Evolutionary conservation across 73 alveolate genomes (phyloP), one percentile per base, ranked within the genome.

Genomic region (Diophrys appendiculata): DNA sequence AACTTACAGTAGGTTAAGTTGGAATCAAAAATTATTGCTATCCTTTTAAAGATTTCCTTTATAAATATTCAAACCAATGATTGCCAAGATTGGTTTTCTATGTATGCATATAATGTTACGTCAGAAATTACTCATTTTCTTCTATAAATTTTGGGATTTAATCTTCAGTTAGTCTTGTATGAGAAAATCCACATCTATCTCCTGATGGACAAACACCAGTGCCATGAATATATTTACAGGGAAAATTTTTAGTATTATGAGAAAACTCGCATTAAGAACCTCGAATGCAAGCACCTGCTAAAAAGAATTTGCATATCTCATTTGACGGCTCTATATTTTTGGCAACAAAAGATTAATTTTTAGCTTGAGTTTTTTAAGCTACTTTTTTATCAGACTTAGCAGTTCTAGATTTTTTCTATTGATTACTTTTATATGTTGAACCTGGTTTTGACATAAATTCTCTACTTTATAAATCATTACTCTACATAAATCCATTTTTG

Each of bases 1-100:
- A n/a, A n/a, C n/a, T n/a, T n/a, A n/a, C n/a, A n/a, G n/a, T n/a
- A n/a, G n/a, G n/a, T n/a, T n/a, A n/a, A n/a, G n/a, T n/a, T n/a
- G n/a, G n/a, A n/a, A n/a, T n/a, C n/a, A n/a, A n/a, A n/a, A n/a
- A n/a, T 53, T 29, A 26, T 70, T 53, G 72, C 26, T 82, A 73
- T 69, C 76, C 70, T 13, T 31, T 56, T 2, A 56, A 1, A 2
- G 26, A 88, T 79, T 94, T 94, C n/a, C 79, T 81, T 31, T 76
- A 78, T 43, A 82, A 28, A 83, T 75, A 90, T 52, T 82, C 68
- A 69, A 74, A 55, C 74, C 68, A 94, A 81, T 87, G 87, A 52
- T 87, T 95, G 53, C 95, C 97, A 55, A 94, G 73, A 83, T 94
- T 94, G 0, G 98, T 94, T 54, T 92, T 84, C 3, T 97, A 97